Percentiles rank a stretch among this genome's conserved stretches.
Conservation (phyloP, 306 rosid genomes). For the Prunus dulcis region DNA sequence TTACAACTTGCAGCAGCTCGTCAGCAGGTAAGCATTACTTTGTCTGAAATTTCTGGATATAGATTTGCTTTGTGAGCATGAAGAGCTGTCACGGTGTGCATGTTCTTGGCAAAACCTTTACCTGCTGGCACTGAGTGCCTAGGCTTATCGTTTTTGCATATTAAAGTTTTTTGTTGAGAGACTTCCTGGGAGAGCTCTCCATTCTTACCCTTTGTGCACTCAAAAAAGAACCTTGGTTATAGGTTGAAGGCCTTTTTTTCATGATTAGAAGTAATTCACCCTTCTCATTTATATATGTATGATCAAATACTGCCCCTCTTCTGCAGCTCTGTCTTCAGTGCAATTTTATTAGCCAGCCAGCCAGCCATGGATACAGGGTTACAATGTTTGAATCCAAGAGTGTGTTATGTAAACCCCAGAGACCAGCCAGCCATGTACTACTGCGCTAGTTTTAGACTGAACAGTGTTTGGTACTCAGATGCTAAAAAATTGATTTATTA, state of each 20-base stretch:
- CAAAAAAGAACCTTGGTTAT: neutral
- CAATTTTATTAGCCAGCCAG: neutral
- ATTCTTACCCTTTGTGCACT: neutral
- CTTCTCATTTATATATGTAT: neutral
- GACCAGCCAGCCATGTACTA: neutral
- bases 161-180: neutral
- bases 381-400: neutral
- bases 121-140: neutral
- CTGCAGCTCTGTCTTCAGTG: neutral
- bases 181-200: neutral
- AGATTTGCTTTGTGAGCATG: neutral
- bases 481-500: neutral
- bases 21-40: constrained; percentile 52
- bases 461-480: neutral
- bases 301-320: neutral
- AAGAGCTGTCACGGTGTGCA: neutral
- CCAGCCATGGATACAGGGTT: neutral
- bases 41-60: neutral
- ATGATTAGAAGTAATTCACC: neutral
- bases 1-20: constrained; percentile 82
- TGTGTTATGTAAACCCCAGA: neutral
- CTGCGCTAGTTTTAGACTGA: neutral
- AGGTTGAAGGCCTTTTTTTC: neutral
- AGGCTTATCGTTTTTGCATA: neutral
- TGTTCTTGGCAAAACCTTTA: neutral